phyloP scores from a whole-genome alignment of 2,329 filamentous ascomycete species.

The Fusarium sp. region DNA sequence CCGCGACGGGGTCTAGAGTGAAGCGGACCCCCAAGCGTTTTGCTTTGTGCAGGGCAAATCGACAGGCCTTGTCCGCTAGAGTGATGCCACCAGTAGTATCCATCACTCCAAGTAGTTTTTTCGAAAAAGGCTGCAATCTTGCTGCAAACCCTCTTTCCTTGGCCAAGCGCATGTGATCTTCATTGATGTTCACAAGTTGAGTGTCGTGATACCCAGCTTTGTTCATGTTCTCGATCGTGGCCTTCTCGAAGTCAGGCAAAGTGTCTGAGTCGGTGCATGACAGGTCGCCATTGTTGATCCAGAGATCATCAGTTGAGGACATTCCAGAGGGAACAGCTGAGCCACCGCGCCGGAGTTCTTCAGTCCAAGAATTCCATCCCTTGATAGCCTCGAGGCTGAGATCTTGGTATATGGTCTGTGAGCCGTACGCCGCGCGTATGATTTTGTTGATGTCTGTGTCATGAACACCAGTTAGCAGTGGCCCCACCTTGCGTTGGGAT shows the following conservation, averaged over 20 bases:
- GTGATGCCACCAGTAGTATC: neutral
- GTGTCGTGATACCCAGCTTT: neutral
- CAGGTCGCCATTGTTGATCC: neutral
- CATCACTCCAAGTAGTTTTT: neutral
- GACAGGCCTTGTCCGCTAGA: conserved; percentile 1
- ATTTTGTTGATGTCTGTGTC: neutral
- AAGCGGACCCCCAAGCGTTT: neutral
- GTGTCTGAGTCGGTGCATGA: neutral
- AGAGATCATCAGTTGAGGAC: neutral
- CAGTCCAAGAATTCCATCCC: neutral
- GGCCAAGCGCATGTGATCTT: neutral
- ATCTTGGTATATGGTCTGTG: neutral
- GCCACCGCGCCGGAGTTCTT: neutral
- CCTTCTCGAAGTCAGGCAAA: neutral
- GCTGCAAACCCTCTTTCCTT: neutral
- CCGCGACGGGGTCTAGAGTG: neutral
- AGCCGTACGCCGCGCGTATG: neutral
- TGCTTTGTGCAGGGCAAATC: conserved; percentile 7
- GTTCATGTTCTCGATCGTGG: neutral
- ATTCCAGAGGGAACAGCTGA: neutral
- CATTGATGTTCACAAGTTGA: neutral
- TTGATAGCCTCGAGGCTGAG: neutral
- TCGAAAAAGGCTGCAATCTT: neutral
- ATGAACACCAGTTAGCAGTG: neutral
- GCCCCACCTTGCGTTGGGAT: neutral